These are phyloP conservation scores for Rhodotorula sp. DNA, from an alignment of 1,284 basidiomycete species.

Conservation along the genomic window DNA sequence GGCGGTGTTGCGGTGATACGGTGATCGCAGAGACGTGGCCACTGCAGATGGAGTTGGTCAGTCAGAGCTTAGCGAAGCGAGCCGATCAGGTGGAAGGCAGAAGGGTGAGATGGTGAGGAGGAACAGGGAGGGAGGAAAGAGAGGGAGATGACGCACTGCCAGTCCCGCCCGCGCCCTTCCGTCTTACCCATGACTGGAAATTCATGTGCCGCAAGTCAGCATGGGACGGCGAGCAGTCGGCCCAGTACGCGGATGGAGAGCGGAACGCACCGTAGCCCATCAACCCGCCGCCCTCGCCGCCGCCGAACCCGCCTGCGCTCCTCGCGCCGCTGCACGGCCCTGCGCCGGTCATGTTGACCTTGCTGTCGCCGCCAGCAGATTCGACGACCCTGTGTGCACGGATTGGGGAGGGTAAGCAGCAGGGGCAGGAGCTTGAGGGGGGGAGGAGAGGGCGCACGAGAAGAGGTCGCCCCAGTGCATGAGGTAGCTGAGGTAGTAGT, in stretches of 20 bases:
- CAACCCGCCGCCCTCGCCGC: conserved; percentile 64
- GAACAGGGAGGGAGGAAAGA: not conserved
- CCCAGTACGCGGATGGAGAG: too few relatives aligned
- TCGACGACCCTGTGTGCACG: conserved; percentile 32
- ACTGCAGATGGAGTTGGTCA: conserved; percentile 23
- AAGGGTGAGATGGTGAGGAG: not conserved
- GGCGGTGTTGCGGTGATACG: conserved; percentile 86
- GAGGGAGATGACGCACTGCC: conserved; percentile 57
- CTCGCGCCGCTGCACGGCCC: conserved; percentile 64
- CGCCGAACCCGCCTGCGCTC: conserved; percentile 59
- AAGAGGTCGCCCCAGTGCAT: conserved; percentile 88
- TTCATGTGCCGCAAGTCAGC: not conserved
- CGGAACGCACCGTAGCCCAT: conserved; percentile 75
- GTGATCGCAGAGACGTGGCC: conserved; percentile 89
- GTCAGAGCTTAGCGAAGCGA: too few relatives aligned
- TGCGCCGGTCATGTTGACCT: conserved; percentile 52
- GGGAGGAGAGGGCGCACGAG: conserved; percentile 50
- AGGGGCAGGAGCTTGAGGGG: not conserved
- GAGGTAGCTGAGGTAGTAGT: conserved; percentile 83
- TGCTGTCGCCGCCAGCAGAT: conserved; percentile 22
- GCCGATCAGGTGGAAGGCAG: too few relatives aligned
- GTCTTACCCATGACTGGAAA: conserved; percentile 77
- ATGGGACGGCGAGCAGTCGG: too few relatives aligned
- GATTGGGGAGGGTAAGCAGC: not conserved
- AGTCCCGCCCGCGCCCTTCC: conserved; percentile 70